Evolutionary conservation across 495 filamentous ascomycete species (phyloP).

Genomic region (Neurospora sp.): DNA sequence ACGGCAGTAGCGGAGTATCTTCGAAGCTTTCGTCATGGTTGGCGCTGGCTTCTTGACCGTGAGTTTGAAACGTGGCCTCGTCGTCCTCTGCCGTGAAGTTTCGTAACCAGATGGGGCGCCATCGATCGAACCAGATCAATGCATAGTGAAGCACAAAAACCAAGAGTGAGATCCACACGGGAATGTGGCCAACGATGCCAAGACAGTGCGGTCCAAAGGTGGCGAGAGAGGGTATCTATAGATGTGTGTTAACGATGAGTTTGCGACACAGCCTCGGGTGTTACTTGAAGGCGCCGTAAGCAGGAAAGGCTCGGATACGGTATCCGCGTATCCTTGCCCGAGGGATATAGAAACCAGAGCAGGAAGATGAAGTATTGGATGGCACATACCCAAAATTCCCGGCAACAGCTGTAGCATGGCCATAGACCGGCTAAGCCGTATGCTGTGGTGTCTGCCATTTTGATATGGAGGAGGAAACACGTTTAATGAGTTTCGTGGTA

Average conservation of each 20-base stretch:
- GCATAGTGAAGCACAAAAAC: constrained; percentile 19
- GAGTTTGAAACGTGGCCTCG: background rate
- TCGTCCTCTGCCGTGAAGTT: constrained; percentile 14
- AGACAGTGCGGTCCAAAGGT: constrained; percentile 20
- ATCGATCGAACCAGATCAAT: constrained; percentile 9
- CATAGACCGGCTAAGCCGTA: constrained; percentile 6
- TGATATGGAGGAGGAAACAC: background rate
- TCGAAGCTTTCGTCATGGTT: background rate
- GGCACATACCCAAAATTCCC: constrained; percentile 16
- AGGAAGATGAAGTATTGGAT: background rate
- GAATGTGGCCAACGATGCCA: constrained; percentile 19
- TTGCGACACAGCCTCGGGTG: background rate
- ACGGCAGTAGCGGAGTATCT: background rate
- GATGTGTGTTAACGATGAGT: background rate
- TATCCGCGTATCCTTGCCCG: background rate
- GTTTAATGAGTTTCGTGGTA: background rate
- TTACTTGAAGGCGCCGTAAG: background rate
- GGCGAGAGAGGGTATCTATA: constrained; percentile 20
- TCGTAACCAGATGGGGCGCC: constrained; percentile 21
- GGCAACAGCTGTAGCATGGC: constrained; percentile 24
- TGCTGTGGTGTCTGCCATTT: background rate
- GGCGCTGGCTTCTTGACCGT: background rate
- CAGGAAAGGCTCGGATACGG: background rate
- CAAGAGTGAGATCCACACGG: constrained; percentile 16
- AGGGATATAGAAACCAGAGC: background rate